These are phyloP conservation scores for Xerocomellus chrysenteron DNA, from an alignment of 768 basidiomycete genomes.

Conservation along the genomic window DNA sequence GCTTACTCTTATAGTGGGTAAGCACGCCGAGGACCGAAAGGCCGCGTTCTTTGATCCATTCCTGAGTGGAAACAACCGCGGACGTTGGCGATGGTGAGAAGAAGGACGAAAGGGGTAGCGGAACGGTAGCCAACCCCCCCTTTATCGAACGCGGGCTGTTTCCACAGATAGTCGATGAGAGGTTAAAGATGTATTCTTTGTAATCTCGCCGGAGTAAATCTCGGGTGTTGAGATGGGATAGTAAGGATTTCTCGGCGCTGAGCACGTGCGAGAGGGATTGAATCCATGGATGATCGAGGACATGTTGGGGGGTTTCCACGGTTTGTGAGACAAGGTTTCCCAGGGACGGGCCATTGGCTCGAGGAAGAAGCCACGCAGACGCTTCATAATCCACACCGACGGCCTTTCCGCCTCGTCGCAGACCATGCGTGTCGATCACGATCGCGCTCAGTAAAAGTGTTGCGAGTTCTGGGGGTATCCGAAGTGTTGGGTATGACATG, in stretches of 20 bases:
- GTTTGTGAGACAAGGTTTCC: neutral
- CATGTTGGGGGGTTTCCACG: conserved; percentile 16
- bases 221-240: conserved; percentile 63
- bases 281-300: conserved; percentile 44
- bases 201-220: conserved; percentile 94
- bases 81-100: conserved; percentile 33
- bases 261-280: conserved; percentile 49
- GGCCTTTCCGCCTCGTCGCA: conserved; percentile 79
- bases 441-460: conserved; percentile 79
- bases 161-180: conserved; percentile 29
- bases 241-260: conserved; percentile 56
- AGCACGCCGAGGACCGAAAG: conserved; percentile 77
- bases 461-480: conserved; percentile 60
- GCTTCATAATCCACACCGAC: conserved; percentile 61
- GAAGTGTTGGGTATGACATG: conserved; percentile 23
- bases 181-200: conserved; percentile 72
- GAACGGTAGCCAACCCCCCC: conserved; percentile 83
- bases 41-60: conserved; percentile 65
- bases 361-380: conserved; percentile 60
- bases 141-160: conserved; percentile 41
- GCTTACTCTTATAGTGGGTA: conserved; percentile 59
- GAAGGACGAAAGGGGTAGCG: conserved; percentile 53
- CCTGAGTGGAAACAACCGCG: conserved; percentile 27
- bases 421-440: conserved; percentile 82
- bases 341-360: conserved; percentile 43